These are phyloP conservation scores for Salvia miltiorrhiza DNA, from an alignment of 257 asterid genomes.

Conservation along the genomic window DNA sequence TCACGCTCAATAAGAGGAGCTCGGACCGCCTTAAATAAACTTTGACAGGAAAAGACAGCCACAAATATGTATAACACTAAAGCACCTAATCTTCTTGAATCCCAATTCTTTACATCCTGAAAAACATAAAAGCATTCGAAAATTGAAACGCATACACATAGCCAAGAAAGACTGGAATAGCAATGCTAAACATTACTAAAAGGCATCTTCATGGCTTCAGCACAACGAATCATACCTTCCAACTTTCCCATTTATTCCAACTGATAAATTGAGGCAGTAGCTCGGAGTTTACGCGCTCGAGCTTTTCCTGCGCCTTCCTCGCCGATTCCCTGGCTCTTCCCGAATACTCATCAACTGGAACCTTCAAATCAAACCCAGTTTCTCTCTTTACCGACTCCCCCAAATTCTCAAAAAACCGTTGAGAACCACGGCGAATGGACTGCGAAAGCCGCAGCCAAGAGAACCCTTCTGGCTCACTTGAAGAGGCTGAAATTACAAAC, in stretches of 20 bases:
- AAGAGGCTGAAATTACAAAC: slow-evolving; percentile 48
- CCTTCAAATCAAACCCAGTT: slow-evolving; percentile 57
- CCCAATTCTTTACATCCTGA: slow-evolving; percentile 89
- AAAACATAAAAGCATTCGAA: slow-evolving; percentile 6
- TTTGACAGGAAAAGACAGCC: slow-evolving; percentile 50
- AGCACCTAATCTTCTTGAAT: slow-evolving; percentile 65
- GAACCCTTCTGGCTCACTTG: slow-evolving; percentile 50
- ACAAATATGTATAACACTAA: slow-evolving; percentile 56
- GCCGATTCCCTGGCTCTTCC: slow-evolving; percentile 40
- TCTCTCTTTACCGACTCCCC: slow-evolving; percentile 71
- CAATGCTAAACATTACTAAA: background rate
- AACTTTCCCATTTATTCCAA: slow-evolving; percentile 86
- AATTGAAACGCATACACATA: background rate
- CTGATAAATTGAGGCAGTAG: slow-evolving; percentile 55
- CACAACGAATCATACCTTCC: slow-evolving; percentile 63
- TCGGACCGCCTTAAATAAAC: slow-evolving; percentile 57
- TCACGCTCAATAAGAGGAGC: slow-evolving; percentile 77
- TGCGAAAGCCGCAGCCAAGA: slow-evolving; percentile 67
- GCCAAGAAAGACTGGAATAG: background rate
- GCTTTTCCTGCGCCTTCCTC: slow-evolving; percentile 29
- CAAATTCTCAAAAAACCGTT: slow-evolving; percentile 55
- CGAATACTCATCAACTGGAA: slow-evolving; percentile 31
- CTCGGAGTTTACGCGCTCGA: slow-evolving; percentile 49
- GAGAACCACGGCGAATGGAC: slow-evolving; percentile 60
- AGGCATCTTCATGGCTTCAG: background rate